A percentile compares a stretch with the other conserved stretches of the same genome.
Evolutionary conservation across 176 grass and related monocot species (phyloP).

Genomic region (Guadua angustifolia): DNA sequence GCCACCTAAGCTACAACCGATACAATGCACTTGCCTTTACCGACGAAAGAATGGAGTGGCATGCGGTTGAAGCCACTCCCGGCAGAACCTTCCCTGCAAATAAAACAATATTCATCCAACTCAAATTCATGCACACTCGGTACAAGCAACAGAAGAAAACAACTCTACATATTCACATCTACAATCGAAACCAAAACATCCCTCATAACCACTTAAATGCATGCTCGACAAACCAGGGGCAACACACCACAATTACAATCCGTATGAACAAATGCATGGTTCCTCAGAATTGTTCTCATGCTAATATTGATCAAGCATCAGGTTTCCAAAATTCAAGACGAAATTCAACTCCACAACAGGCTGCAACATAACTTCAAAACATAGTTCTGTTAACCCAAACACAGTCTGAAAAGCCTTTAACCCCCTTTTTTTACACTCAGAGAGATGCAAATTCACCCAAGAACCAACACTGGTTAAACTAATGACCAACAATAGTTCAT

Average conservation of each 20-base stretch:
- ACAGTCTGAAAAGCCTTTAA: not conserved
- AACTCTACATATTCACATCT: no score
- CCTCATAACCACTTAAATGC: no score
- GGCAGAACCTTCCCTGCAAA: no score
- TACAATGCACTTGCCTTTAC: no score
- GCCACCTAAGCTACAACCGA: no score
- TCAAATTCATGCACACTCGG: no score
- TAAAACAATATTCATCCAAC: no score
- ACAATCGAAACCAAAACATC: no score
- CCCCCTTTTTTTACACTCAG: not conserved
- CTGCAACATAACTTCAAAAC: not conserved
- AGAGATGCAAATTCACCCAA: not conserved
- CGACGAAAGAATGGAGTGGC: no score
- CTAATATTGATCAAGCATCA: not conserved
- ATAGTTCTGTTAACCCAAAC: not conserved
- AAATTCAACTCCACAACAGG: not conserved
- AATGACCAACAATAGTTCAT: not conserved
- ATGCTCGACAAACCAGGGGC: no score
- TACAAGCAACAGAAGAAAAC: no score
- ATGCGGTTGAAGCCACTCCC: no score
- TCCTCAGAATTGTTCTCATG: not conserved
- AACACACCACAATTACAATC: not conserved
- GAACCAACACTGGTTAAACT: not conserved
- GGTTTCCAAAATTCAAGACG: not conserved
- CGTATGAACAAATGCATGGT: not conserved